Conservation (phyloP, 176 grass and related monocot genomes). For the Ensete ventricosum region DNA sequence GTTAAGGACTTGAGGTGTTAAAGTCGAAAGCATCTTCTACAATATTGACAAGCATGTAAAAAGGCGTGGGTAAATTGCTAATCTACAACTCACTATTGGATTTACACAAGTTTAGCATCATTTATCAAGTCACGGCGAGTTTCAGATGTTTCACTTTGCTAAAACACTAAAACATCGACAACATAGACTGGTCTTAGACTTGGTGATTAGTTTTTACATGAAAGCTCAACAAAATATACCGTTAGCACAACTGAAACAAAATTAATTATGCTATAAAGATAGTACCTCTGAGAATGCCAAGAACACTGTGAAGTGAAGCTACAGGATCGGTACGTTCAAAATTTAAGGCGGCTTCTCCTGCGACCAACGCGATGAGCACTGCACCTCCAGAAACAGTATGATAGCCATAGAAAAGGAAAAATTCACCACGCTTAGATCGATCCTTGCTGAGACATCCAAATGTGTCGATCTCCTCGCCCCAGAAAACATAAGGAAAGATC, state of each 20-base stretch:
- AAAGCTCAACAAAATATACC: not conserved
- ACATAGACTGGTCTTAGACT: not conserved
- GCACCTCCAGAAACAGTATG: constrained; percentile 85
- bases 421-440: constrained; percentile 66
- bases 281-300: constrained; percentile 74
- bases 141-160: not conserved
- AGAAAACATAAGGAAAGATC: constrained; percentile 84
- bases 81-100: not conserved
- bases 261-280: not conserved
- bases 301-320: constrained; percentile 58
- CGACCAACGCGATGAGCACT: constrained; percentile 78
- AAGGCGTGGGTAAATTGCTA: not conserved
- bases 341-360: constrained; percentile 70
- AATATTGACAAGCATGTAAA: not conserved
- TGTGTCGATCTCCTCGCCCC: constrained; percentile 82
- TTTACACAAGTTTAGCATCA: not conserved
- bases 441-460: constrained; percentile 90
- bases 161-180: not conserved
- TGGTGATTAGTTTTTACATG: not conserved
- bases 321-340: constrained; percentile 81
- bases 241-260: not conserved
- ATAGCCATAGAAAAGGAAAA: constrained; percentile 90
- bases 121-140: not conserved
- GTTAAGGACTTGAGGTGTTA: not conserved
- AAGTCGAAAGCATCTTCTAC: not conserved